These are phyloP conservation scores for Saturnispora diversa DNA, from an alignment of 805 yeast genomes.

Conservation along the genomic window DNA sequence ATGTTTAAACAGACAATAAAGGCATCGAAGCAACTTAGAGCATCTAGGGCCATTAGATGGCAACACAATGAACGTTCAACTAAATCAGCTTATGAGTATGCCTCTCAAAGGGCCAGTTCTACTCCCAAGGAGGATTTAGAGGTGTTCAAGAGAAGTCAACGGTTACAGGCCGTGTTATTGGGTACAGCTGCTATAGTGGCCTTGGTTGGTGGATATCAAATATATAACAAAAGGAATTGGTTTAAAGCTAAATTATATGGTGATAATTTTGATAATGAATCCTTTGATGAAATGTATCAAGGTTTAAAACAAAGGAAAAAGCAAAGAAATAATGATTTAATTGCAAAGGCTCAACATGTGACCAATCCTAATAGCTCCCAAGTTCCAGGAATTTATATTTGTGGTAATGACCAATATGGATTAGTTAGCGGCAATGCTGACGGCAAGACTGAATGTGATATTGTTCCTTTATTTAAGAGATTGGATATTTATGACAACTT, in stretches of 20 bases:
- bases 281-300: conserved; percentile 34
- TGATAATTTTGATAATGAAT: conserved; percentile 26
- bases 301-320: conserved; percentile 20
- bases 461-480: conserved; percentile 49
- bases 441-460: conserved; percentile 19
- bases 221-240: conserved; percentile 31
- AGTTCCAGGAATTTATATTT: conserved; percentile 52
- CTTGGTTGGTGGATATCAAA: conserved; percentile 34
- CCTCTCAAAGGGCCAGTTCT: not conserved
- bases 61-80: not conserved
- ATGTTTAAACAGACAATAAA: not conserved
- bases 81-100: conserved; percentile 5
- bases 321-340: conserved; percentile 17
- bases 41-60: not conserved
- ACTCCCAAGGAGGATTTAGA: conserved; percentile 4
- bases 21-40: not conserved
- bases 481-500: conserved; percentile 56
- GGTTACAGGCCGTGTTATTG: conserved; percentile 1
- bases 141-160: conserved; percentile 1
- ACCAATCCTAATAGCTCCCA: conserved; percentile 32
- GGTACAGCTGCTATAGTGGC: conserved; percentile 37
- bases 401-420: conserved; percentile 47
- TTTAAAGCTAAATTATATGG: conserved; percentile 31
- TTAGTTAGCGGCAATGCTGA: conserved; percentile 24
- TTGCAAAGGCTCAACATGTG: conserved; percentile 19